Percentiles rank a stretch among this genome's conserved stretches.
phyloP scores from a whole-genome alignment of 768 basidiomycete genomes.

The Scleroderma bovista region DNA sequence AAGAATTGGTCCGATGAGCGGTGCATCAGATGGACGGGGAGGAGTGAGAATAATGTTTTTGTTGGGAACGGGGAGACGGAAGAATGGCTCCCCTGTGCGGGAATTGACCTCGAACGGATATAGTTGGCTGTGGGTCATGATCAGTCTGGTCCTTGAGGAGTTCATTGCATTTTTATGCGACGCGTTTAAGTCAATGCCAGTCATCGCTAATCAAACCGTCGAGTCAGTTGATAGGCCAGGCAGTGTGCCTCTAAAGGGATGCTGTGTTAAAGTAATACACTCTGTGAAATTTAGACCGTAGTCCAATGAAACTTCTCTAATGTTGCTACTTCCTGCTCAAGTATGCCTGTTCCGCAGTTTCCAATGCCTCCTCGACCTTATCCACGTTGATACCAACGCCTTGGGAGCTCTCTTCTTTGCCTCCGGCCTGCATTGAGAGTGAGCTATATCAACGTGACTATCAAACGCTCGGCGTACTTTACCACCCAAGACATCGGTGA shows the following conservation, averaged over 20 bases:
- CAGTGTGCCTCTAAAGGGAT: background rate
- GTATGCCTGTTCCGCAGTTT: constrained; percentile 44
- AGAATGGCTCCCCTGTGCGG: constrained; percentile 46
- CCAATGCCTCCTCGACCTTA: constrained; percentile 64
- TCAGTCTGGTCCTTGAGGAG: background rate
- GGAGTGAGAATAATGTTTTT: constrained; percentile 56
- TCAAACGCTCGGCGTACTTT: constrained; percentile 51
- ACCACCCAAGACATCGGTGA: constrained; percentile 79
- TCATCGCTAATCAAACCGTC: background rate
- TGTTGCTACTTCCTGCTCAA: constrained; percentile 10
- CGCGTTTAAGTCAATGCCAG: background rate
- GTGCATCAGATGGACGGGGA: constrained; percentile 42
- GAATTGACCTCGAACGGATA: constrained; percentile 39
- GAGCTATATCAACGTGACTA: constrained; percentile 5
- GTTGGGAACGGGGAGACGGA: constrained; percentile 46
- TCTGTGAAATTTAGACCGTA: too few species aligned
- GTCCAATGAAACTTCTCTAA: background rate
- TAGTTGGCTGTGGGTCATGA: constrained; percentile 20
- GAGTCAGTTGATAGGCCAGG: background rate
- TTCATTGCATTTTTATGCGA: background rate
- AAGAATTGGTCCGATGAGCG: constrained; percentile 32
- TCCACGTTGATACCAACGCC: constrained; percentile 71
- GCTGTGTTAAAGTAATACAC: too few species aligned
- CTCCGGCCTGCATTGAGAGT: constrained; percentile 64
- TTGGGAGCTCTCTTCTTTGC: constrained; percentile 88